Base-by-base conservation (phyloP, 306 rosid species). In the Cicer judaicum region DNA sequence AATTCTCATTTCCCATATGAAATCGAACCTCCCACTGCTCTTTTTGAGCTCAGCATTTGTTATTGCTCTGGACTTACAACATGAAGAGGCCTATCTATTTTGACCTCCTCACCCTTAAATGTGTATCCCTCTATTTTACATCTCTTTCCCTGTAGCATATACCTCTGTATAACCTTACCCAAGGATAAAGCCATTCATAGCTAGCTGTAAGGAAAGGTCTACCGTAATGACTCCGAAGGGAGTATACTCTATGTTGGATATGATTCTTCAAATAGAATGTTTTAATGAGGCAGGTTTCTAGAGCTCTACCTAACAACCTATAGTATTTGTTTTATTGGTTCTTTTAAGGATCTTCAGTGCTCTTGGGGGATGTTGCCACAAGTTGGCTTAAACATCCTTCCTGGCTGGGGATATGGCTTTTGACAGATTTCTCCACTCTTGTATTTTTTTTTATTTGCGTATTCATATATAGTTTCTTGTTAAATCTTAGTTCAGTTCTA, bases 311-410 rank as follows among this genome's bases (percentile, higher is more conserved):
- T 2, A 24, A 24, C 29, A 38, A 15, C 1, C 13, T 13, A 0
- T 38, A 50, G 2, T 18, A 12, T 29, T 4, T 21, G 39, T 44
- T 64, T 69, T 10, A 11, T 7, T 42, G 57, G 43, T 76, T 69
- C 11, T 74, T 49, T 47, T 63, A 69, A 68, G 34, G 34, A 18
- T 72, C 36, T 56, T 47, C 44, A 18, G 53, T 15, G 19, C 44
- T 64, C 61, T 55, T n/a, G 67, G 62, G 53, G 61, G 43, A 70
- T 74, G 24, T 56, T 69, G 16, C 13, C 18, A 67, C 21, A 70
- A 50, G 68, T 55, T 69, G 65, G 14, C 21, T 70, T 54, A 18
- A 49, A 65, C 43, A 54, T 62, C 2, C 74, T 68, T 59, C 40
- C 21, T 52, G 14, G 14, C 44, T 46, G 63, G 40, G 39, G 68